A percentile compares a stretch with the other conserved stretches of the same genome.
Evolutionary conservation across 2,329 filamentous ascomycete genomes (phyloP).

Genomic region (Plectosphaerella sp.): DNA sequence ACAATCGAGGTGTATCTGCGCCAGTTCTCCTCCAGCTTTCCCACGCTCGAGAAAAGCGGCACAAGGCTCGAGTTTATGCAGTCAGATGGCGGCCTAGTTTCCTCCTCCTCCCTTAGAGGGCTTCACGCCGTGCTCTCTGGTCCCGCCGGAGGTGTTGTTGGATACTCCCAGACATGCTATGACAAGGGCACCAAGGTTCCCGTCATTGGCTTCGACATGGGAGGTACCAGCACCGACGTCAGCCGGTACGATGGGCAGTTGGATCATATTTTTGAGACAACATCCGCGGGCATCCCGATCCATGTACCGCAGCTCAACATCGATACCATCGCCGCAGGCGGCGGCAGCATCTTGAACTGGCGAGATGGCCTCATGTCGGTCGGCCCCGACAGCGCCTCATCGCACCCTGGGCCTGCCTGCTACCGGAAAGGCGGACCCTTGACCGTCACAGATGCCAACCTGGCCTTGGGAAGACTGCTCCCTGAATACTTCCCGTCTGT

Average conservation of each 20-base stretch:
- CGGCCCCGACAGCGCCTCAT: constrained; percentile 66
- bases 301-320: constrained; percentile 48
- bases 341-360: constrained; percentile 65
- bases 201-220: constrained; percentile 71
- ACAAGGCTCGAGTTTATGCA: constrained; percentile 71
- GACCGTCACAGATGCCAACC: constrained; percentile 69
- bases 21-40: constrained; percentile 29
- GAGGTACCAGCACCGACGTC: constrained; percentile 70
- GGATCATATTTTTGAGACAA: constrained; percentile 61
- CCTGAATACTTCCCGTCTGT: constrained; percentile 70
- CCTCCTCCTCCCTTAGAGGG: constrained; percentile 61
- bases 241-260: constrained; percentile 9
- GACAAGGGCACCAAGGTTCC: constrained; percentile 62
- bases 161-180: constrained; percentile 71
- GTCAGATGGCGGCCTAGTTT: constrained; percentile 46
- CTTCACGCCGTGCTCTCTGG: constrained; percentile 67
- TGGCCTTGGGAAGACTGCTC: constrained; percentile 56
- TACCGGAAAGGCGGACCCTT: constrained; percentile 68
- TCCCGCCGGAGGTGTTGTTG: constrained; percentile 75
- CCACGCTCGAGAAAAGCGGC: constrained; percentile 47
- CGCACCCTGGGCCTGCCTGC: constrained; percentile 67
- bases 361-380: constrained; percentile 70
- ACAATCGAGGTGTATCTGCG: constrained; percentile 65
- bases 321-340: constrained; percentile 70
- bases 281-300: constrained; percentile 68